Evolutionary conservation across 495 filamentous ascomycete genomes (phyloP), one percentile per base, ranked within the genome.

Genomic region (Sordaria brevicollis): DNA sequence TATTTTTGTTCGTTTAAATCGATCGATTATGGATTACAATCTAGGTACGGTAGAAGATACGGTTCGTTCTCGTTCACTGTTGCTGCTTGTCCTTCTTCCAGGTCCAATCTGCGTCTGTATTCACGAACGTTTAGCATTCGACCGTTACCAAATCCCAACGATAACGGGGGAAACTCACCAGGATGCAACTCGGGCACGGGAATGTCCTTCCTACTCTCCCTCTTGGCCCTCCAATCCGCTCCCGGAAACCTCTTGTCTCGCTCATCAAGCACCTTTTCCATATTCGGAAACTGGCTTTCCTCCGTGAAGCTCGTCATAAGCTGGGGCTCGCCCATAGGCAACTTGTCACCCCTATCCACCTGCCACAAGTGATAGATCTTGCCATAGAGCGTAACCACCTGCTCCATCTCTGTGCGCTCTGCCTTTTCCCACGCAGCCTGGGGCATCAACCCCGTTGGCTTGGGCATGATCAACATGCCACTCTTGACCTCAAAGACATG

Each of bases 301-400:
- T 81, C 78, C 13, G 86, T 89, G 75, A 89, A 90, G 76, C 90
- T 93, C 43, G 84, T 88, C 92, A 95, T 94, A 71, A 96, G 80
- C 81, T 90, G 79, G 70, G 92, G 91, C 78, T 82, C 80, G 0
- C 93, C 92, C 68, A 95, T 75, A 25, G 92, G 92, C 73, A 97
- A 73, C 72, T 86, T 76, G 75, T 95, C 87, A 6, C 94, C 93
- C n/a, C 87, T 81, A 76, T 96, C 92, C 34, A 90, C 86, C 84
- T 96, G 92, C 93, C 93, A 97, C 66, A 95, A 81, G 75, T 93
- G 93, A 80, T 89, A 97, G n/a, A 89, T 88, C 79, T 96, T 96
- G n/a, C 93, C 93, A 71, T 96, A 96, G 6, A 94, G 73, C 15
- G 83, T 78, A 3, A 89, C 76, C 8, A 94, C 81, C 70, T 92